Base-by-base conservation (phyloP, 768 basidiomycete genomes). In the Clavulina sp. region DNA sequence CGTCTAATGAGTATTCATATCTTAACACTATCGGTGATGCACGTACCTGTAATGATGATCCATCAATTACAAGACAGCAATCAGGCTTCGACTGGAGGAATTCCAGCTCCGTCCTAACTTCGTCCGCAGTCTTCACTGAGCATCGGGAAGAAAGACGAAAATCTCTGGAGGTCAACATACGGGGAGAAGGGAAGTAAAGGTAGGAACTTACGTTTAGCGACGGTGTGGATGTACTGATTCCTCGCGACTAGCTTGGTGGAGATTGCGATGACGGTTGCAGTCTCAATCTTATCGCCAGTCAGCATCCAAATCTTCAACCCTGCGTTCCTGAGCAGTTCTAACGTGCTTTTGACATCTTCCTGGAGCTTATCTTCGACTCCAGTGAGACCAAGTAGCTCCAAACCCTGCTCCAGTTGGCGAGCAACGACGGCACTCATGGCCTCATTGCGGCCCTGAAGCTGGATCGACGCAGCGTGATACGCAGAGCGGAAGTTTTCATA, bases 251-350 rank as follows among this genome's bases (percentile, higher is more conserved):
- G 69, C 63, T 97, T 97, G 4, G 87, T 95, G 33, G 91, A 95
- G 56, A 97, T 89, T 3, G 93, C 92, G 61, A 99, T 99, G 65
- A 91, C 93, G 33, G 92, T 81, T 3, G 95, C 95, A 2, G 95
- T 99, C 70, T 99, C 95, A 48, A 97, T 88, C 70, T 97, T 99
- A 66, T 99, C 95, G 1, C 95, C 93, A 0, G 95, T 99, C 59
- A 97, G 71, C 95, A 97, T 97, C 95, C 95, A 99, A 53, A 99
- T 97, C 73, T 86, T 95, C 66, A 99, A 80, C 3, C 93, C 93
- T 0, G 93, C 95, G 63, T 97, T 97, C 57, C 92, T 70, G 56
- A 99, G 64, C 49, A 97, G 62, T 66, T 97, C 95, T 53, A 99
- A 67, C 2, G 95, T 95, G 41, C 81, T 77, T 64, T 85, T 91